phyloP scores from a whole-genome alignment of 2,329 filamentous ascomycete species.

The Microdochium nivale region DNA sequence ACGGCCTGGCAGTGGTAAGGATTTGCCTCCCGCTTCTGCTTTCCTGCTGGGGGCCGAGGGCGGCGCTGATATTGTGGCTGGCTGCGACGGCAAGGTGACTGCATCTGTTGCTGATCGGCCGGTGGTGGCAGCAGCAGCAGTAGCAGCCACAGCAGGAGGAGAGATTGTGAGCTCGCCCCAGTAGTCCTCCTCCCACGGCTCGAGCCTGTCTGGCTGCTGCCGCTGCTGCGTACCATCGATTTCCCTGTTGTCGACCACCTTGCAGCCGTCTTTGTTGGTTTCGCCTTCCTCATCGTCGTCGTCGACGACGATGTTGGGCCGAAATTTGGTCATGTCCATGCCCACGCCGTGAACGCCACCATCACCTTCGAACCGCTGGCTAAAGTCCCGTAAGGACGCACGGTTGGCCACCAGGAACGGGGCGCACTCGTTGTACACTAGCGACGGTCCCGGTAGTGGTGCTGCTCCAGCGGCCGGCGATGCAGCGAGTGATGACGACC shows the following conservation, averaged over 20 bases:
- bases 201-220: slow-evolving; percentile 6
- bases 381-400: slow-evolving; percentile 61
- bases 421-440: slow-evolving; percentile 68
- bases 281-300: neutral
- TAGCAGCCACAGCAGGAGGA: neutral
- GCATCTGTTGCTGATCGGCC: too few relatives aligned
- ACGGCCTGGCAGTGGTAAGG: neutral
- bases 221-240: neutral
- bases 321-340: slow-evolving; percentile 61
- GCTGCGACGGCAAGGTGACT: too few relatives aligned
- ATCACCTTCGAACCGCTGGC: slow-evolving; percentile 32
- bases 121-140: too few relatives aligned
- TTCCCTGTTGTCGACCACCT: neutral
- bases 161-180: slow-evolving; percentile 48
- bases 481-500: slow-evolving; percentile 16
- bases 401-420: slow-evolving; percentile 66
- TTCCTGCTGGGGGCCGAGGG: too few relatives aligned
- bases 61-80: neutral
- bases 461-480: neutral
- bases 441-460: slow-evolving; percentile 8
- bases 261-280: too few relatives aligned
- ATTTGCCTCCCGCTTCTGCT: neutral
- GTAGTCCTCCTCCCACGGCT: slow-evolving; percentile 61
- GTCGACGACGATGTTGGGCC: slow-evolving; percentile 60
- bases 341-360: slow-evolving; percentile 24